phyloP scores from a whole-genome alignment of 2,329 filamentous ascomycete species.

The Aspergillus tamarii region DNA sequence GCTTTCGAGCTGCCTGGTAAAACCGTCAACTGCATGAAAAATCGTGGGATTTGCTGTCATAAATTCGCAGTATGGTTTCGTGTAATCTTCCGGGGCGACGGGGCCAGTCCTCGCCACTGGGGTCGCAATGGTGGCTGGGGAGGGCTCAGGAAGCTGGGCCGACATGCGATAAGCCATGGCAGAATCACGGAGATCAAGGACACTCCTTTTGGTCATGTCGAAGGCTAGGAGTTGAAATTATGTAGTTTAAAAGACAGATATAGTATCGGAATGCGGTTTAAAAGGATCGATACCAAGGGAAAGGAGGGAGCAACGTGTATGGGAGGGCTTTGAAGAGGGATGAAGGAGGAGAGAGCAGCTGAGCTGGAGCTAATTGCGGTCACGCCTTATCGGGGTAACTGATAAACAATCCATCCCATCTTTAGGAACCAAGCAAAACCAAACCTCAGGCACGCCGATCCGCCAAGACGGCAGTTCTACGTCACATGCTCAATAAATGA shows the following conservation, averaged over 20 bases:
- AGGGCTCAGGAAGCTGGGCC: constrained; percentile 30
- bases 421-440: neutral
- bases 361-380: neutral
- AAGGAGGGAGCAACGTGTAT: neutral
- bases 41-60: constrained; percentile 88
- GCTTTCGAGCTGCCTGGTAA: constrained; percentile 71
- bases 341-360: constrained; percentile 4
- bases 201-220: constrained; percentile 38
- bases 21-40: constrained; percentile 84
- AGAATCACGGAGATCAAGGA: constrained; percentile 30
- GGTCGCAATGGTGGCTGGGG: constrained; percentile 17
- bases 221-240: neutral
- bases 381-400: constrained; percentile 3
- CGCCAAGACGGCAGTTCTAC: neutral
- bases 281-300: neutral
- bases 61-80: constrained; percentile 84
- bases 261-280: neutral
- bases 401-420: neutral
- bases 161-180: constrained; percentile 36
- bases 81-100: constrained; percentile 63
- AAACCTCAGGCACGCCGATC: neutral
- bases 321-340: neutral
- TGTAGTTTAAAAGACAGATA: neutral
- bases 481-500: neutral
- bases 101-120: constrained; percentile 20